Evolutionary conservation across 2,329 filamentous ascomycete genomes (phyloP), one percentile per base, ranked within the genome.

Genomic region (Claviceps sp.): DNA sequence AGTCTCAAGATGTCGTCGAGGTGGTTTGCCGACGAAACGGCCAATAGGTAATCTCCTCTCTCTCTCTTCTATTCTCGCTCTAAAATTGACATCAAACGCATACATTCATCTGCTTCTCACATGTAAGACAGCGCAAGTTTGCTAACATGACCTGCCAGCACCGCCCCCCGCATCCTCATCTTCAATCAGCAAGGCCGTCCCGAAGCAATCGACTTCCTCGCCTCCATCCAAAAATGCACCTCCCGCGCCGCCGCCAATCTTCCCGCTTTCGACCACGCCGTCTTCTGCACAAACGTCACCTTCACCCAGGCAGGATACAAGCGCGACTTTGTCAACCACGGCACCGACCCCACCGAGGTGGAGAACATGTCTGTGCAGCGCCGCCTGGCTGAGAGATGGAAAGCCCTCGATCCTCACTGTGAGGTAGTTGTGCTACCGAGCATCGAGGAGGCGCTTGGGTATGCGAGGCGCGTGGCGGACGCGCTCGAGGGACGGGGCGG

Each of bases 241-340:
- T 58, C 62, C 41, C 64, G 62, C 53, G 57, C 59, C 0, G 59
- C 63, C 30, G 60, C 59, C 11, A 41, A 45, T 24, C 54, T 56
- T 9, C 57, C 65, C 1, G 59, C 69, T 0, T 91, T 94, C 63
- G 80, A 82, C 20, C 81, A 88, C 61, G 86, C 81, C 49, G 74
- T 94, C 49, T 95, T 95, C 70, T 93, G 86, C 64, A 87, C 86
- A 1, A 95, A 95, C 62, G 79, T 79, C 54, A 78, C 78, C 1
- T 76, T 75, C 56, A 69, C 71, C 6, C 61, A 67, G 43, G 71
- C 70, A 18, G 72, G 74, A 4, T 78, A 77, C 57, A 79, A 78
- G 62, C 62, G 65, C 61, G 76, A 82, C 60, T 79, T 80, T 58
- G 73, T 81, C 51, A 81, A 81, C 58, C 66, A 70, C 57, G 72